Percentiles rank a stretch among this genome's conserved stretches.
Evolutionary conservation across 768 basidiomycete species (phyloP).

Genomic region (Pleurotus giganteus): DNA sequence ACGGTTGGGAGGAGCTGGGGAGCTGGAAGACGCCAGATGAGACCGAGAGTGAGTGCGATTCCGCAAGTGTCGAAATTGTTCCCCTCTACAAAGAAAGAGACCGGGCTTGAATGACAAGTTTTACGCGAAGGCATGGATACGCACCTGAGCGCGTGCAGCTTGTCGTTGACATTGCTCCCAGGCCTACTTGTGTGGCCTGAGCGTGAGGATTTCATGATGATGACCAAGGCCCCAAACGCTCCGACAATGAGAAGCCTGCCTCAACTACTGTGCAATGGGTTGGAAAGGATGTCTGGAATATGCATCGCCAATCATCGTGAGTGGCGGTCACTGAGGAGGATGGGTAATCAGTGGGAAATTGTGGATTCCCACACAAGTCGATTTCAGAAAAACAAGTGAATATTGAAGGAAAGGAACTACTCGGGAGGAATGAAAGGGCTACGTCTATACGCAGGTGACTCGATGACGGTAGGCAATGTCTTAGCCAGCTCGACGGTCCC

Average conservation of each 20-base stretch:
- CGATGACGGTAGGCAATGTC: constrained; percentile 60
- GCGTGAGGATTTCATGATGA: not conserved
- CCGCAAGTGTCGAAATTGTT: constrained; percentile 65
- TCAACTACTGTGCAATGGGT: no score
- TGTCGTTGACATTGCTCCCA: constrained; percentile 35
- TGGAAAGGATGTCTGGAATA: no score
- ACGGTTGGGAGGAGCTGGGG: not conserved
- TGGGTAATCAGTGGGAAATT: no score
- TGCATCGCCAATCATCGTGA: no score
- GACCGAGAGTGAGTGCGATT: constrained; percentile 44
- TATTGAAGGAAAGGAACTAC: constrained; percentile 25
- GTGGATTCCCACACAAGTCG: not conserved
- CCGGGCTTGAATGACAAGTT: not conserved
- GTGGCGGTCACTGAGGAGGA: no score
- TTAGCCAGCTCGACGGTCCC: constrained; percentile 78
- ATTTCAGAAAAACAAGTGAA: not conserved
- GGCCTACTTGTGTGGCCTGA: not conserved
- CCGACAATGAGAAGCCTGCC: no score
- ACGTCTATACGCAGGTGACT: constrained; percentile 67
- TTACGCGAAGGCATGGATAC: not conserved
- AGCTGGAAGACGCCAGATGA: constrained; percentile 21
- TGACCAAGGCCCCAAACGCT: not conserved
- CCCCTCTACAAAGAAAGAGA: constrained; percentile 45
- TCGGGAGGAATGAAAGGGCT: constrained; percentile 82
- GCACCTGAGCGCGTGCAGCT: constrained; percentile 53